Percentiles rank a stretch among this genome's conserved stretches.
Conservation (phyloP, 73 alveolate species). For the Paramecium sexaurelia region DNA sequence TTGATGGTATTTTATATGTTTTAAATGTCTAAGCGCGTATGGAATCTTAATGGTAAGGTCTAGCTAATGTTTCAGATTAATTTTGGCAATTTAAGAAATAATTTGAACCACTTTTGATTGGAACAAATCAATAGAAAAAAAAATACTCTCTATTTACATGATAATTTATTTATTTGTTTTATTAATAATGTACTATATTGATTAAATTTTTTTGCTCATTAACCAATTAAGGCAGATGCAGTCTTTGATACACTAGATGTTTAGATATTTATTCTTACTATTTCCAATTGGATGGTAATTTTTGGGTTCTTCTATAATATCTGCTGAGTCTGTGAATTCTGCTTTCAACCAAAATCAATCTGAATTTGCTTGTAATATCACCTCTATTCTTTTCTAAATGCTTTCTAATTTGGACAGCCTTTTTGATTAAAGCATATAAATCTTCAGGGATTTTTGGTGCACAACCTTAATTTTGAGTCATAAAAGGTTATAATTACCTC, state of each 20-base stretch:
- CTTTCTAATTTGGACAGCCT: slow-evolving; percentile 98
- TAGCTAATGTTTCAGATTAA: neutral
- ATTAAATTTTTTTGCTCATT: neutral
- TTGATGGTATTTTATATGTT: neutral
- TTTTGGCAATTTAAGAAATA: neutral
- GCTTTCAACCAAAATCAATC: slow-evolving; percentile 96
- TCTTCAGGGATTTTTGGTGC: slow-evolving; percentile 99
- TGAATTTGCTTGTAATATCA: slow-evolving; percentile 96
- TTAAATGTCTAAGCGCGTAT: neutral
- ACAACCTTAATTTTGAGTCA: slow-evolving; percentile 68
- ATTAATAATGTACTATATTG: neutral
- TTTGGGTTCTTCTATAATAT: slow-evolving; percentile 94
- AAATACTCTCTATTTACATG: neutral
- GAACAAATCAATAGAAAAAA: neutral
- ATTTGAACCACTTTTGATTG: neutral
- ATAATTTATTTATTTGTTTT: neutral
- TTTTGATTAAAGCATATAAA: slow-evolving; percentile 96
- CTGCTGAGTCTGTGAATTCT: slow-evolving; percentile 99
- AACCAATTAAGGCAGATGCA: slow-evolving; percentile 58
- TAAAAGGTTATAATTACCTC: neutral
- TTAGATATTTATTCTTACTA: slow-evolving; percentile 55
- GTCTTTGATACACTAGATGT: slow-evolving; percentile 45
- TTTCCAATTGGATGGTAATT: slow-evolving; percentile 97
- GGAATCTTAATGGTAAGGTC: neutral
- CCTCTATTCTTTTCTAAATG: slow-evolving; percentile 97